phyloP scores from a whole-genome alignment of 441 rosid genomes.

The Metrosideros polymorpha region DNA sequence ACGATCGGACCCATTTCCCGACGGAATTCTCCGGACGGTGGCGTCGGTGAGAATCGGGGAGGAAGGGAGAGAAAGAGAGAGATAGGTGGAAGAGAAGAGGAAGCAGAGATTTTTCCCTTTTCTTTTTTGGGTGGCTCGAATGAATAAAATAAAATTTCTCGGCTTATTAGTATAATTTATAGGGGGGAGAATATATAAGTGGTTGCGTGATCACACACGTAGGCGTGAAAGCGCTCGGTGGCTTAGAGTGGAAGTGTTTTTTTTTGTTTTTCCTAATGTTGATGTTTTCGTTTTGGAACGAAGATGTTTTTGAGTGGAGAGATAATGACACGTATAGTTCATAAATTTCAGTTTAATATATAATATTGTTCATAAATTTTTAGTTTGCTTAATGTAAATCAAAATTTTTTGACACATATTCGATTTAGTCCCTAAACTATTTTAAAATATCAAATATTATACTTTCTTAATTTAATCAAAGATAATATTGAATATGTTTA shows the following conservation, averaged over 20 bases:
- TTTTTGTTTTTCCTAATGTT: background rate
- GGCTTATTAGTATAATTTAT: background rate
- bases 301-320: background rate
- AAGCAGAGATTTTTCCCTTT: background rate
- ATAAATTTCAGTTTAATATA: no score
- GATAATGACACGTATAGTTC: no score
- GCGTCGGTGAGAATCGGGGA: background rate
- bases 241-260: background rate
- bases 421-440: no score
- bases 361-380: no score
- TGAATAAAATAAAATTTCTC: background rate
- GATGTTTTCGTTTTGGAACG: slow-evolving; percentile 1
- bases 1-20: slow-evolving; percentile 53
- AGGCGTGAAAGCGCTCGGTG: slow-evolving; percentile 15
- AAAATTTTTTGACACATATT: no score
- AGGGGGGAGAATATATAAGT: slow-evolving; percentile 8
- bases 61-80: background rate
- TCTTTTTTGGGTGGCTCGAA: background rate
- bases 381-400: no score
- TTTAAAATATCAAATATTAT: no score
- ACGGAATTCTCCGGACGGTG: background rate
- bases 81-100: background rate
- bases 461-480: no score
- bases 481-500: no score
- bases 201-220: slow-evolving; percentile 45